Percentiles rank a stretch among this genome's conserved stretches.
Evolutionary conservation across 352 stramenopile genomes (phyloP).

Genomic region (Blastocystis sp.): DNA sequence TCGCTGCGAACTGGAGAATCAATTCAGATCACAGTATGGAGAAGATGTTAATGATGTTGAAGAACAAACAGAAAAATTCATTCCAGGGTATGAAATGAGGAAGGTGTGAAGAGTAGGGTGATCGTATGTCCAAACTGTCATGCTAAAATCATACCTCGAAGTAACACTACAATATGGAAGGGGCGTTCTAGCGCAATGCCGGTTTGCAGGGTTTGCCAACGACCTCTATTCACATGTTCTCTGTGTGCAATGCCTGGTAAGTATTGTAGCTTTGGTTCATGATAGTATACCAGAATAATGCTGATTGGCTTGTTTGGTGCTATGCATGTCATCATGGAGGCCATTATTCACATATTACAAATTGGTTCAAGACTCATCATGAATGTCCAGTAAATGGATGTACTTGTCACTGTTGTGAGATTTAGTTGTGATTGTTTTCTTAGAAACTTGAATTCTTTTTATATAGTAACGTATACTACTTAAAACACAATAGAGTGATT

Average conservation of each 20-base stretch:
- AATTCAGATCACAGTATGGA: background rate
- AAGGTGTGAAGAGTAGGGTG: background rate
- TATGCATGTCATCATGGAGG: constrained; percentile 4
- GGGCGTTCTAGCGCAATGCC: background rate
- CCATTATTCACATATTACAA: constrained; percentile 5
- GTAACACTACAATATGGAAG: background rate
- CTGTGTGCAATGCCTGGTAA: background rate
- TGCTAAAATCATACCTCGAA: background rate
- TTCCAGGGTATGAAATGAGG: background rate
- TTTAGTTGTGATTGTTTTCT: background rate
- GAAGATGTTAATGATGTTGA: background rate
- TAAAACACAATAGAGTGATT: no score
- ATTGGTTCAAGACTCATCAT: background rate
- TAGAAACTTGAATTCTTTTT: no score
- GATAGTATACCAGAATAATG: background rate
- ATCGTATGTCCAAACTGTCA: constrained; percentile 44
- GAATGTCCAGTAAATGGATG: constrained; percentile 35
- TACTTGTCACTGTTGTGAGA: background rate
- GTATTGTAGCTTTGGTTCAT: background rate
- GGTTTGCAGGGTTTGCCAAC: background rate
- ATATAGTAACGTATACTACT: no score
- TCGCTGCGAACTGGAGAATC: background rate
- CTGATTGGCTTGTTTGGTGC: constrained; percentile 35
- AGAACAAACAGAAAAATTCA: background rate
- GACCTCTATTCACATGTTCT: constrained; percentile 15